Evolutionary conservation across 202 grass and related monocot genomes (phyloP).

Genomic region (Zizania palustris): DNA sequence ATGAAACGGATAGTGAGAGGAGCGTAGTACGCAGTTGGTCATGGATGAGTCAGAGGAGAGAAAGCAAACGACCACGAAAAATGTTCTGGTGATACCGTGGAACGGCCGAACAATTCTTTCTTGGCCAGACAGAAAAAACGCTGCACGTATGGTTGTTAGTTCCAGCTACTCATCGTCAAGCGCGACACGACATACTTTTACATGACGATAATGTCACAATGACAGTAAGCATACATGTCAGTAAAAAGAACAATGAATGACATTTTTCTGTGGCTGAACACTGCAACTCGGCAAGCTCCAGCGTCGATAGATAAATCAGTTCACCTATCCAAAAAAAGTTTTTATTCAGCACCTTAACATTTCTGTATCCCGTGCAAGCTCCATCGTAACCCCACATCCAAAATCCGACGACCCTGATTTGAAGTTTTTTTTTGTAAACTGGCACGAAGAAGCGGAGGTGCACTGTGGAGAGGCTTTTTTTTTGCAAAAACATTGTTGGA

Average conservation of each 20-base stretch:
- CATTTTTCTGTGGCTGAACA: not conserved
- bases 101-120: not conserved
- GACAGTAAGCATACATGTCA: not conserved
- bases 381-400: too few relatives aligned
- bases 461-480: too few relatives aligned
- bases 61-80: not conserved
- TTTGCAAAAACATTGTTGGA: too few relatives aligned
- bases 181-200: not conserved
- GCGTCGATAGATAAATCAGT: not conserved
- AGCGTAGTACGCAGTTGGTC: not conserved
- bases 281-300: not conserved
- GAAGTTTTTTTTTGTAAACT: too few relatives aligned
- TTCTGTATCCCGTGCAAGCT: too few relatives aligned
- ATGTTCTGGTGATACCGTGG: not conserved
- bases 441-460: too few relatives aligned
- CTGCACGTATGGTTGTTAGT: not conserved
- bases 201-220: not conserved
- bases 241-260: not conserved
- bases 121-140: not conserved
- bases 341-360: not conserved
- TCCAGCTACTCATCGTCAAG: not conserved
- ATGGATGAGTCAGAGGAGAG: not conserved
- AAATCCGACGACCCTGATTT: too few relatives aligned
- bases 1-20: not conserved
- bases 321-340: not conserved